Evolutionary conservation across 2,329 filamentous ascomycete species (phyloP), one percentile per base, ranked within the genome.

Genomic region (Neofusicoccum kwambonambiense): DNA sequence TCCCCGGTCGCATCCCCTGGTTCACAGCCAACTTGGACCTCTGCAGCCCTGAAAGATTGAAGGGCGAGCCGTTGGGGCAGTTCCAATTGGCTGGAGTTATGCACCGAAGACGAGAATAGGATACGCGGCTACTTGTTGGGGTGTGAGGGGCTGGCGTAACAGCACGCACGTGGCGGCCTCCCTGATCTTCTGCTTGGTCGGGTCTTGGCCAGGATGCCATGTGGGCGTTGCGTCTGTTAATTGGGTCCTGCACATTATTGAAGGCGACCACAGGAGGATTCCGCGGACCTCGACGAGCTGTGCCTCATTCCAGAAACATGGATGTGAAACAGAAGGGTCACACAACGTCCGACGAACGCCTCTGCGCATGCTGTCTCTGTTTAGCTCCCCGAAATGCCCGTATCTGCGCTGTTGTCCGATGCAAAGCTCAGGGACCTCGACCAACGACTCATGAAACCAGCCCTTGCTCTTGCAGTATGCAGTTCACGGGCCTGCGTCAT

Each of bases 401-500:
- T 34, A 31, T 17, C 12, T 27, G 54, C 37, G n/a, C 12, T 31
- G 13, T n/a, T 6, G 19, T 57, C 15, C 54, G 27, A 60, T 60
- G 56, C 56, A 37, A 15, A 60, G 27, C n/a, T 60, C 56, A 60
- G 56, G 56, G 56, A 44, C 35, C 9, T n/a, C 19, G 37, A 31
- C 13, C 39, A 27, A n/a, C 39, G 54, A 57, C 34, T 39, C 56
- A 37, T 60, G 41, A 60, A 60, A 60, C 41, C 22, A 35, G 31
- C 27, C 56, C 56, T 60, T 45, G 56, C 56, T 60, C 42, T 60
- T 35, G 56, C 56, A 60, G 42, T 17, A 60, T 47, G 56, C 56
- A 47, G 56, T 37, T 47, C 56, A 60, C 56, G 56, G 56, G n/a
- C 56, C 56, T 60, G 56, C 56, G 56, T 47, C 56, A 60, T 60